Evolutionary conservation across 805 yeast species (phyloP).

Genomic region (Wickerhamiella galacta): DNA sequence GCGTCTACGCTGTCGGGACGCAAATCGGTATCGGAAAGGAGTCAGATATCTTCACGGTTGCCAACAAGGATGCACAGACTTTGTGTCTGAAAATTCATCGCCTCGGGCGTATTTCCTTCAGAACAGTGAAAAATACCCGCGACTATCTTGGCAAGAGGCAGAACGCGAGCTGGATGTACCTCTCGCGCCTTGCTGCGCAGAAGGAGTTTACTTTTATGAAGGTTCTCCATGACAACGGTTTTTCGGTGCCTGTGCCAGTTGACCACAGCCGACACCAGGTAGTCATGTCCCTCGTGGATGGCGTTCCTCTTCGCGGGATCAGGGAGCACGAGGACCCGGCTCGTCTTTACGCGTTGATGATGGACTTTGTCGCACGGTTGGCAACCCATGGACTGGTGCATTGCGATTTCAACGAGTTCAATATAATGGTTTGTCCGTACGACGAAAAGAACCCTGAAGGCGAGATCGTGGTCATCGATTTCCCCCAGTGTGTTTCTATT

Average conservation of each 20-base stretch:
- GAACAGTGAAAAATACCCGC: constrained; percentile 82
- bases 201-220: constrained; percentile 85
- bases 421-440: constrained; percentile 62
- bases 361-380: constrained; percentile 69
- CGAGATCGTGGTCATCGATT: constrained; percentile 86
- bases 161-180: constrained; percentile 82
- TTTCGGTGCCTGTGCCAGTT: constrained; percentile 73
- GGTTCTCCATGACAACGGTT: constrained; percentile 54
- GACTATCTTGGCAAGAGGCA: constrained; percentile 64
- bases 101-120: constrained; percentile 84
- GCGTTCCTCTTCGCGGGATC: constrained; percentile 78
- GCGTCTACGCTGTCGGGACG: constrained; percentile 63
- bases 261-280: constrained; percentile 86
- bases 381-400: constrained; percentile 86
- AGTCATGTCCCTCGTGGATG: constrained; percentile 78
- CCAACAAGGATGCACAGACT: constrained; percentile 45
- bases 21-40: constrained; percentile 96
- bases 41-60: constrained; percentile 80
- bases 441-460: constrained; percentile 28
- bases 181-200: constrained; percentile 78
- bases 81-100: constrained; percentile 81
- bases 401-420: constrained; percentile 95
- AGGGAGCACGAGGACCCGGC: constrained; percentile 52
- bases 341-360: constrained; percentile 63
- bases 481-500: constrained; percentile 93